Evolutionary conservation across 148 eudicot species (phyloP), one percentile per base, ranked within the genome.

Genomic region (Pharnaceum exiguum): DNA sequence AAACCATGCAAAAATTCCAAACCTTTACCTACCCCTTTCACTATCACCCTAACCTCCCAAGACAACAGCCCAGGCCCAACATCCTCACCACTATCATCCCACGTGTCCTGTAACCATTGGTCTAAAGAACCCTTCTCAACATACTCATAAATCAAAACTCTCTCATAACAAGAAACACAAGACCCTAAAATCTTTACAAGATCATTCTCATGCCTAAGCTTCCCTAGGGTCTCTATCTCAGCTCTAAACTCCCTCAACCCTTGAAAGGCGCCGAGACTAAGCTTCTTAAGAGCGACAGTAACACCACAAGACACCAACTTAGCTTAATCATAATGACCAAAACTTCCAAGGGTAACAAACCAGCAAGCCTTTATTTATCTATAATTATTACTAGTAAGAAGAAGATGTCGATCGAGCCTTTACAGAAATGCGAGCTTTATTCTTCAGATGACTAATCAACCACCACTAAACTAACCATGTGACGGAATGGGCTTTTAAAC

Each of bases 181-280:
- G 66, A 87, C 28, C 95, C 97, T 13, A 87, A 82, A 5, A 90
- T 78, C 36, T 68, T 72, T 10, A 84, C 87, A 2, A 87, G 82
- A 55, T n/a, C n/a, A n/a, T 90, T 87, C 5, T 43, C 63, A 67
- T 90, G 97, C 0, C 68, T 70, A 38, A 87, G 71, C 63, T 71
- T 77, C 3, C 89, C 77, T 1, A 90, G 78, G 3, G 93, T 84
- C 39, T 90, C 95, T 82, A 82, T 84, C 61, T 90, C 95, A 12
- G 95, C 97, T 16, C 72, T 74, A 35, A 90, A 90, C 44, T 90
- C 95, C 0, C 95, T 72, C 15, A 76, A 39, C 46, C 97, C 97
- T 48, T 87, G 97, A 42, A 87, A 90, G 18, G 93, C 95, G 51
- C 87, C 95, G 19, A 66, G 71, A 45, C 66, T 57, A 15, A 90